A percentile compares a stretch with the other conserved stretches of the same genome.
These are phyloP conservation scores for Pezicula radicicola DNA, from an alignment of 2,329 filamentous ascomycete genomes.

Conservation along the genomic window DNA sequence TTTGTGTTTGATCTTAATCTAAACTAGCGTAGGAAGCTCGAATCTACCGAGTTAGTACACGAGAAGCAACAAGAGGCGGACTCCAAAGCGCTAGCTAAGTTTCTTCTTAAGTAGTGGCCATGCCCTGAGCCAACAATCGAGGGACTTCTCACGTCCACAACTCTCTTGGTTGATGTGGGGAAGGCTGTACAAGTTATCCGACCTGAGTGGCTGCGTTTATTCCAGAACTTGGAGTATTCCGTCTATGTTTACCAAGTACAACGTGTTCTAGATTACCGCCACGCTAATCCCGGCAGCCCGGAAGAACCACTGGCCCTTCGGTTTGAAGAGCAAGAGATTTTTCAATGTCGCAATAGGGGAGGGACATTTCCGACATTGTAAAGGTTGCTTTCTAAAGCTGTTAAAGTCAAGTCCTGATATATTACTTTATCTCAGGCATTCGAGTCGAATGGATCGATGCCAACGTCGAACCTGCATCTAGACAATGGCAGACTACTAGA, in stretches of 20 bases:
- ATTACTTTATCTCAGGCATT: no score
- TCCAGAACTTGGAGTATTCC: conserved; percentile 44
- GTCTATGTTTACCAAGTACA: conserved; percentile 42
- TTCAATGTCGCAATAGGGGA: no score
- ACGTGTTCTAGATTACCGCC: no score
- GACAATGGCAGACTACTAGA: no score
- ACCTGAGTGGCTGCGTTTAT: conserved; percentile 45
- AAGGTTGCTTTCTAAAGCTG: no score
- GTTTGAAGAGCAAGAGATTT: no score
- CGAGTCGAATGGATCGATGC: no score
- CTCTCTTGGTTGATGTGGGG: conserved; percentile 32
- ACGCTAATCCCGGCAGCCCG: no score
- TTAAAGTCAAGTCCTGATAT: no score
- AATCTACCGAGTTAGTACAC: conserved; percentile 27
- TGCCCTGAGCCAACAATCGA: conserved; percentile 29
- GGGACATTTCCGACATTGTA: no score
- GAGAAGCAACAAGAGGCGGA: conserved; percentile 29
- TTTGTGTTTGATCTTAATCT: conserved; percentile 1
- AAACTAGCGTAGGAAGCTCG: conserved; percentile 11
- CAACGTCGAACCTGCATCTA: no score
- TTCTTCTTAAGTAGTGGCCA: conserved; percentile 45
- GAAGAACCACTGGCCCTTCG: no score
- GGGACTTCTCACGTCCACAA: conserved; percentile 22
- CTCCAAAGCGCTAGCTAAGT: conserved; percentile 34
- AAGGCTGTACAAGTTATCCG: conserved; percentile 36